Percentiles rank a stretch among this genome's conserved stretches.
Conservation (phyloP, 192 early-diverging fungal genomes). For the Cetraspora pellucida region DNA sequence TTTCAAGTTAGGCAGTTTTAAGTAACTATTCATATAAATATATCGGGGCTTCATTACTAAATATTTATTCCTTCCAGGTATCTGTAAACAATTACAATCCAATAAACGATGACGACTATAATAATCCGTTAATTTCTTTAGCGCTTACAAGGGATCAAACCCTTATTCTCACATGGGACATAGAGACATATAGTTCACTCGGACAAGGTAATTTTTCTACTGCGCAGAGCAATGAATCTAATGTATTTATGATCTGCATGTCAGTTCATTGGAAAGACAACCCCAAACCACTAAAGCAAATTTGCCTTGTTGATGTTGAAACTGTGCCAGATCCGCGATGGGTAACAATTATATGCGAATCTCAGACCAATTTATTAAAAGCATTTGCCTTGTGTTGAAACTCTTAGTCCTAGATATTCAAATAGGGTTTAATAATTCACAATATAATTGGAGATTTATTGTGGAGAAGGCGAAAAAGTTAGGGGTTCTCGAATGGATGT, state of each 20-base stretch:
- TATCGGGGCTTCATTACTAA: slow-evolving; percentile 7
- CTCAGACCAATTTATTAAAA: not conserved
- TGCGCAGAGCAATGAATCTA: not conserved
- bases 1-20: slow-evolving; percentile 19
- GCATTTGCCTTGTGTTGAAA: slow-evolving; percentile 7
- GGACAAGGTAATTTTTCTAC: not conserved
- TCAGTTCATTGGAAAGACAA: slow-evolving; percentile 12
- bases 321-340: not conserved
- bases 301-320: slow-evolving; percentile 5
- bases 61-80: slow-evolving; percentile 24
- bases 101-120: slow-evolving; percentile 20
- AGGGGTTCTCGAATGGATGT: slow-evolving; percentile 4
- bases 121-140: slow-evolving; percentile 24
- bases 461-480: not conserved
- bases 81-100: slow-evolving; percentile 26
- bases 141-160: slow-evolving; percentile 4
- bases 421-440: not conserved
- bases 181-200: not conserved
- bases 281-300: not conserved
- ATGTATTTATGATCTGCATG: slow-evolving; percentile 17
- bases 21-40: slow-evolving; percentile 27
- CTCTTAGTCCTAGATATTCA: not conserved
- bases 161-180: not conserved
- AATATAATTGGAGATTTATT: not conserved
- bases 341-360: slow-evolving; percentile 7